These are phyloP conservation scores for Globisporangium iwayamae DNA, from an alignment of 352 stramenopile genomes.

Conservation along the genomic window DNA sequence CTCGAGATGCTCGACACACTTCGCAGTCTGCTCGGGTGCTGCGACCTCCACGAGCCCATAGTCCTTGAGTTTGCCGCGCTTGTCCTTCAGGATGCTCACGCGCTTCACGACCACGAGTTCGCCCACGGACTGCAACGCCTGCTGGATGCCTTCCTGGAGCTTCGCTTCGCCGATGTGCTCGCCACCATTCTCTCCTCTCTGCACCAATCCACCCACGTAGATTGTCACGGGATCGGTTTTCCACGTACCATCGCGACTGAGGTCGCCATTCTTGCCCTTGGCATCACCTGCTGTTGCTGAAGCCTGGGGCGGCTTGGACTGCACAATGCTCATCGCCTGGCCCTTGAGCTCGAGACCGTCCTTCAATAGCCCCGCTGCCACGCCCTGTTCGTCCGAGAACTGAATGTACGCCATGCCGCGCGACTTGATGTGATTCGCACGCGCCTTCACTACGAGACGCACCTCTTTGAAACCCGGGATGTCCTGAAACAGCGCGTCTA, in stretches of 20 bases:
- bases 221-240: constrained; percentile 51
- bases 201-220: constrained; percentile 48
- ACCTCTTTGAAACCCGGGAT: constrained; percentile 53
- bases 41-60: constrained; percentile 59
- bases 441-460: constrained; percentile 60
- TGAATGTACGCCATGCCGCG: constrained; percentile 77
- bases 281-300: constrained; percentile 1
- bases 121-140: constrained; percentile 29
- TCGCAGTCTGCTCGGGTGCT: constrained; percentile 23
- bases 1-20: constrained; percentile 27
- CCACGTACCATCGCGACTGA: constrained; percentile 28
- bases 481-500: constrained; percentile 44
- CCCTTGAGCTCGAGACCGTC: constrained; percentile 10
- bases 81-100: constrained; percentile 54
- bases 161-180: constrained; percentile 30
- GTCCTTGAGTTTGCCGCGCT: constrained; percentile 58
- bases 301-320: constrained; percentile 36
- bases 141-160: constrained; percentile 35
- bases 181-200: constrained; percentile 9
- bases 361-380: constrained; percentile 23
- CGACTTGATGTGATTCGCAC: constrained; percentile 54
- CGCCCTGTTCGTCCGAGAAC: constrained; percentile 43
- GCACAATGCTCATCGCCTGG: constrained; percentile 43
- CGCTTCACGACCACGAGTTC: constrained; percentile 36
- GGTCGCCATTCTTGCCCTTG: not conserved